Percentiles rank a stretch among this genome's conserved stretches.
These are phyloP conservation scores for Cucumis melo DNA, from an alignment of 306 rosid species.

Conservation along the genomic window DNA sequence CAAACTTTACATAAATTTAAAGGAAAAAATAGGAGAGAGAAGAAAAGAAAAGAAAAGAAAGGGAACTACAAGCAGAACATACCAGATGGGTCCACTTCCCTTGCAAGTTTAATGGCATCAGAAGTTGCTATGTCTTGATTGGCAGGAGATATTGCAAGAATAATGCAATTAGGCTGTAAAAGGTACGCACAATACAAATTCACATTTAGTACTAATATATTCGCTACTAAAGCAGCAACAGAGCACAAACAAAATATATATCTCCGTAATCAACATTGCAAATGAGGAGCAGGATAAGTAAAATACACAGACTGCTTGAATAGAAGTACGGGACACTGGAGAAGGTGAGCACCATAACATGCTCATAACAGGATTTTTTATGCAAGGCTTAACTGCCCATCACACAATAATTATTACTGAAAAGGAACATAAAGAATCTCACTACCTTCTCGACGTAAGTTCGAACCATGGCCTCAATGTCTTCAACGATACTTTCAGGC, in stretches of 20 bases:
- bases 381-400: not conserved
- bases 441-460: slow-evolving; percentile 79
- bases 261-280: not conserved
- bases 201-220: not conserved
- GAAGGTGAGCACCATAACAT: not conserved
- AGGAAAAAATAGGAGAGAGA: not conserved
- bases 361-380: not conserved
- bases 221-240: not conserved
- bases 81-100: slow-evolving; percentile 87
- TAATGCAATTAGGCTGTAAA: slow-evolving; percentile 71
- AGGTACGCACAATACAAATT: not conserved
- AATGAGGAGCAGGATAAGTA: not conserved
- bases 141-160: slow-evolving; percentile 86
- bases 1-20: not conserved
- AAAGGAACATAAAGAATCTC: not conserved
- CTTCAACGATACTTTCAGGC: slow-evolving; percentile 82
- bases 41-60: not conserved
- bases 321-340: not conserved
- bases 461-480: slow-evolving; percentile 83
- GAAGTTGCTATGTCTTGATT: slow-evolving; percentile 93
- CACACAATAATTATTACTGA: not conserved
- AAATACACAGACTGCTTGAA: not conserved
- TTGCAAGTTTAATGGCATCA: slow-evolving; percentile 82
- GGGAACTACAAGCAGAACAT: not conserved
- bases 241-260: not conserved